These are phyloP conservation scores for Gamsiella multidivaricata DNA, from an alignment of 192 early-diverging fungal species.

Conservation along the genomic window DNA sequence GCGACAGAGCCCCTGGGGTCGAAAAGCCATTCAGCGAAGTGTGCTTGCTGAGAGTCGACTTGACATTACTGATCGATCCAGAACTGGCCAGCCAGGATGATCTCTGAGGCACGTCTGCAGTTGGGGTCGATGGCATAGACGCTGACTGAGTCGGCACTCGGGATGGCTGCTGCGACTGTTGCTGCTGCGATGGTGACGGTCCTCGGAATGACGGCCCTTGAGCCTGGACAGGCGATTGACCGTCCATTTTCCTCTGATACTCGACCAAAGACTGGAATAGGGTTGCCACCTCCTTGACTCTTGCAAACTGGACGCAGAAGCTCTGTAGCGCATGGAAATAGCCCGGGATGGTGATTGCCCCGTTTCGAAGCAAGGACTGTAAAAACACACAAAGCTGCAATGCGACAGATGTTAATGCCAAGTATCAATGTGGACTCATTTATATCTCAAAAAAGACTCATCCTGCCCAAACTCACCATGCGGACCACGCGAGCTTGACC, in stretches of 20 bases:
- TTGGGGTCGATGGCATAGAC: constrained; percentile 31
- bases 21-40: constrained; percentile 44
- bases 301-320: constrained; percentile 57
- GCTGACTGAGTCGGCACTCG: constrained; percentile 15
- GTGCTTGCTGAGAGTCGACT: constrained; percentile 29
- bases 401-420: not conserved
- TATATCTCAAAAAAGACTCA: not conserved
- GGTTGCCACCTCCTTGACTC: constrained; percentile 50
- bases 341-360: constrained; percentile 52
- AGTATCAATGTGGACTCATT: not conserved
- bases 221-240: constrained; percentile 25
- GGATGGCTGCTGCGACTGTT: constrained; percentile 2
- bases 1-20: constrained; percentile 43
- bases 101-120: constrained; percentile 14
- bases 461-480: constrained; percentile 41
- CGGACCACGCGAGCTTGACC: constrained; percentile 57
- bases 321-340: constrained; percentile 52
- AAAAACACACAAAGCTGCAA: constrained; percentile 56
- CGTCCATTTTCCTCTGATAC: constrained; percentile 41
- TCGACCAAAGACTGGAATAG: constrained; percentile 55
- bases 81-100: constrained; percentile 45
- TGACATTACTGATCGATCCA: constrained; percentile 50
- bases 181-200: constrained; percentile 8
- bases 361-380: constrained; percentile 49
- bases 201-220: constrained; percentile 11